phyloP scores from a whole-genome alignment of 306 rosid genomes.

The Prosopis cineraria region DNA sequence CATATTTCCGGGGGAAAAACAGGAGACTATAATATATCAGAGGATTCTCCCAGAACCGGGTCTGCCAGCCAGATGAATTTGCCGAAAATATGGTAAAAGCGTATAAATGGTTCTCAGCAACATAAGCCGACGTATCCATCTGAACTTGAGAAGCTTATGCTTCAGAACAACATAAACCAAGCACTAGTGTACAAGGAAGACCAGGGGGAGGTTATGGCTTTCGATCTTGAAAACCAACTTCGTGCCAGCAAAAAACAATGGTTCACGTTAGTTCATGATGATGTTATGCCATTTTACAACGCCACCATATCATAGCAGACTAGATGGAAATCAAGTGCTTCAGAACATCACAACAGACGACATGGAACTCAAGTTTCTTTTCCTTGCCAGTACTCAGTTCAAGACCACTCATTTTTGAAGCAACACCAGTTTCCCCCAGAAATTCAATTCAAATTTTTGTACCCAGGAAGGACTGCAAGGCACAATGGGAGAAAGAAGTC shows the following conservation, averaged over 20 bases:
- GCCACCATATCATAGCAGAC: conserved; percentile 49
- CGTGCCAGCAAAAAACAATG: conserved; percentile 44
- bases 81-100: conserved; percentile 25
- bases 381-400: conserved; percentile 38
- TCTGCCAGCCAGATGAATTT: conserved; percentile 18
- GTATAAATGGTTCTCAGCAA: conserved; percentile 41
- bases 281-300: conserved; percentile 43
- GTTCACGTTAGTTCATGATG: conserved; percentile 40
- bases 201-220: conserved; percentile 38
- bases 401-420: conserved; percentile 35
- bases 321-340: conserved; percentile 42
- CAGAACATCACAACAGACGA: neutral
- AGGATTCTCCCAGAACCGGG: neutral
- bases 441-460: conserved; percentile 48
- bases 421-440: conserved; percentile 36
- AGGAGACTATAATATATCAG: neutral
- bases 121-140: conserved; percentile 32
- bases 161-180: conserved; percentile 40
- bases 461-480: conserved; percentile 76
- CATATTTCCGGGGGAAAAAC: neutral
- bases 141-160: conserved; percentile 41
- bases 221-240: conserved; percentile 49
- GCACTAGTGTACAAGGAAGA: conserved; percentile 52
- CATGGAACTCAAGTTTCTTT: conserved; percentile 27
- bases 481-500: conserved; percentile 10